Conservation (phyloP, 2,329 filamentous ascomycete species). For the Periglandula ipomoeae region DNA sequence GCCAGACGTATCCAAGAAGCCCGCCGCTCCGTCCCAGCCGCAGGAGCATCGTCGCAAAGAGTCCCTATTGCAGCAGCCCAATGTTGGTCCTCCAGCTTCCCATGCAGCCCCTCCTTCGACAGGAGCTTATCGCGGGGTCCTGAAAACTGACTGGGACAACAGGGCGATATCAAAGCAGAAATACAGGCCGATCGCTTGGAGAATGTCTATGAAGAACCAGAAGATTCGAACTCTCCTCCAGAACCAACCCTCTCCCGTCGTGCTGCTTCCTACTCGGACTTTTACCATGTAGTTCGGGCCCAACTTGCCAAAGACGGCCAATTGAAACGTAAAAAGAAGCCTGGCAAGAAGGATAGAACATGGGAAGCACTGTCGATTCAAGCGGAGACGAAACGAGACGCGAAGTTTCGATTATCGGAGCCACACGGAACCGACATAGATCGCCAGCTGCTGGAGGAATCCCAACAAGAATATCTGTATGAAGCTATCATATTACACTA, state of each 20-base stretch:
- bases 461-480: constrained; percentile 77
- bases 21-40: constrained; percentile 32
- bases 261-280: constrained; percentile 68
- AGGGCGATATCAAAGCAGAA: constrained; percentile 46
- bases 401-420: constrained; percentile 2
- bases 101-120: constrained; percentile 7
- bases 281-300: constrained; percentile 54
- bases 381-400: constrained; percentile 16
- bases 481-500: constrained; percentile 18
- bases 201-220: constrained; percentile 48
- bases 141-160: constrained; percentile 15
- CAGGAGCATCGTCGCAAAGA: constrained; percentile 55
- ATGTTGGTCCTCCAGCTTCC: constrained; percentile 34
- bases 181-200: constrained; percentile 45
- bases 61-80: constrained; percentile 59
- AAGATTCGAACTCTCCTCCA: constrained; percentile 50
- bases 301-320: constrained; percentile 43
- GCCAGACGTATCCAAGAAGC: constrained; percentile 47
- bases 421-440: constrained; percentile 35
- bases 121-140: neutral
- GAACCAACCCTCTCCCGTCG: constrained; percentile 55
- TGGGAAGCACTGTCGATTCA: constrained; percentile 39
- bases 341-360: constrained; percentile 30
- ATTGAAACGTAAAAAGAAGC: constrained; percentile 28
- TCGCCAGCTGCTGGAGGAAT: constrained; percentile 65